Base-by-base conservation (phyloP, 495 filamentous ascomycete genomes). In the Penicillium angulare region DNA sequence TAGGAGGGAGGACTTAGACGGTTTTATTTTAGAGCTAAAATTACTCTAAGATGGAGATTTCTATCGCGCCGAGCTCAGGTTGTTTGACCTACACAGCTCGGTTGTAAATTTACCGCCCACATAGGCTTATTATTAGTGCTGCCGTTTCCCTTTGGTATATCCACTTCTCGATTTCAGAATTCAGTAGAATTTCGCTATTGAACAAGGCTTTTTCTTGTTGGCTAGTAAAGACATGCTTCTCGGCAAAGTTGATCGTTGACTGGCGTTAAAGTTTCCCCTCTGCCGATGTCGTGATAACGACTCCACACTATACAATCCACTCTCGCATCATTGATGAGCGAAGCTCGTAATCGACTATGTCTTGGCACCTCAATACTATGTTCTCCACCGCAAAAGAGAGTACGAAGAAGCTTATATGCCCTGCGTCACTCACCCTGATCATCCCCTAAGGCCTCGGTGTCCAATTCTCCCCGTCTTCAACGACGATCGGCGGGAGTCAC, bases 221-320 rank as follows among this genome's bases (percentile, higher is more conserved):
- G n/a, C n/a, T n/a, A n/a, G n/a, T n/a, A n/a, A n/a, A n/a, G n/a
- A 7, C 29, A 32, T 8, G 4, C 10, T 3, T 32, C 29, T n/a
- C 15, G 3, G 29, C 29, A 32, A 32, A 9, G 8, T n/a, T 32
- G 29, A 46, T 47, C 34, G 16, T 31, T n/a, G 29, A 21, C 7
- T 36, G n/a, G 5, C 15, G n/a, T 23, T 22, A 42, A 49, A 24
- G 15, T 38, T 26, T 18, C 27, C 16, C 38, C 24, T 6, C 21
- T 41, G 12, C 26, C 23, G 26, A 59, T 50, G 57, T 47, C 57
- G 57, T 56, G 49, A 60, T 60, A 21, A 10, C 17, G 54, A 43
- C 47, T 55, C 54, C 54, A 43, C 21, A 21, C 58, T 45, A 34
- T 38, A 49, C 21, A 41, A 56, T 57, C 43, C 8, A 31, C 22